Percentiles rank a stretch among this genome's conserved stretches.
Evolutionary conservation across 2,329 filamentous ascomycete species (phyloP).

Genomic region (Cytospora paraplurivora): DNA sequence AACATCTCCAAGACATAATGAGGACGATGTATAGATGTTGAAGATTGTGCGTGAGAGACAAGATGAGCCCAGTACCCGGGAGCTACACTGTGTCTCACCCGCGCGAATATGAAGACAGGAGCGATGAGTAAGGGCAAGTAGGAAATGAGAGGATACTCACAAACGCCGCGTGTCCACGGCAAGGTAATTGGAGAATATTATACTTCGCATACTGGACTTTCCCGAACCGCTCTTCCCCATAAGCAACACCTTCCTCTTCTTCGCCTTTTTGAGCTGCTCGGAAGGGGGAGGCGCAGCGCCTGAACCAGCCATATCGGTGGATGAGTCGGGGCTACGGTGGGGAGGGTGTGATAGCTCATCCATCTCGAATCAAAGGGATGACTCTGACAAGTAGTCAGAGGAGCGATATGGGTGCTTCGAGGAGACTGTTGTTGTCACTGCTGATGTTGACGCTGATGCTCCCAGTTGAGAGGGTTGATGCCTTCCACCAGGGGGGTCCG

Average conservation of each 20-base stretch:
- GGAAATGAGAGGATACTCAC: slow-evolving; percentile 41
- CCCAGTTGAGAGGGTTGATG: slow-evolving; percentile 8
- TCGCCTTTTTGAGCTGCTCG: slow-evolving; percentile 64
- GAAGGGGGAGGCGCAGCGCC: slow-evolving; percentile 31
- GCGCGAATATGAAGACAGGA: neutral
- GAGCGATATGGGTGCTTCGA: neutral
- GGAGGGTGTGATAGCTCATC: slow-evolving; percentile 12
- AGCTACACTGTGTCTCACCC: neutral
- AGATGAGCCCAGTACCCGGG: neutral
- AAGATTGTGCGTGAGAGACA: neutral
- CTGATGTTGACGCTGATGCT: neutral
- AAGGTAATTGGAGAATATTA: slow-evolving; percentile 99
- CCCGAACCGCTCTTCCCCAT: slow-evolving; percentile 98
- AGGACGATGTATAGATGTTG: too few species aligned
- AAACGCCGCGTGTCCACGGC: slow-evolving; percentile 91
- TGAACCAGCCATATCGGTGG: slow-evolving; percentile 37
- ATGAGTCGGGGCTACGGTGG: slow-evolving; percentile 22
- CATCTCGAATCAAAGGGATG: slow-evolving; percentile 18
- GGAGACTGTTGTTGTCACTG: neutral
- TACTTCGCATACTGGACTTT: slow-evolving; percentile 97
- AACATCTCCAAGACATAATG: neutral
- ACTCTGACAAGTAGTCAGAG: slow-evolving; percentile 14
- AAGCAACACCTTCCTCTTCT: slow-evolving; percentile 84
- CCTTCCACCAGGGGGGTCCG: slow-evolving; percentile 15
- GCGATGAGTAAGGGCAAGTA: neutral